Percentiles rank a stretch among this genome's conserved stretches.
phyloP scores from a whole-genome alignment of 1,284 basidiomycete genomes.

The Ganoderma lucidum region DNA sequence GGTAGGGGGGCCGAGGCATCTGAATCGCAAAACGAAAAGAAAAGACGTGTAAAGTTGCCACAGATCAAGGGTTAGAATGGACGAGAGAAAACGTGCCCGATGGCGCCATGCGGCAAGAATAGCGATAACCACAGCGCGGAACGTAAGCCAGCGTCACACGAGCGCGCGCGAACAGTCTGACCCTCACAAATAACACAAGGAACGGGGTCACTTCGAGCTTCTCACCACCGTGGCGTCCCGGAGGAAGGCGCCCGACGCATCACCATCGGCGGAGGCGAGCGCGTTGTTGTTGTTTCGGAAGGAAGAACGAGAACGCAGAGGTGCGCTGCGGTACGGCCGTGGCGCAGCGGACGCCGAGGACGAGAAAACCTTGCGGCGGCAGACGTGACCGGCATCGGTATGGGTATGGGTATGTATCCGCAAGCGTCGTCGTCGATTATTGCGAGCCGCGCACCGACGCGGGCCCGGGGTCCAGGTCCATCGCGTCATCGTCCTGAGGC shows the following conservation, averaged over 20 bases:
- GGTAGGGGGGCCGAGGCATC: background rate
- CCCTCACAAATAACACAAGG: background rate
- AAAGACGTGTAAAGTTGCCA: no score
- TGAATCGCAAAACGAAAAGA: background rate
- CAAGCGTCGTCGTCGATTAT: background rate
- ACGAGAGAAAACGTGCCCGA: background rate
- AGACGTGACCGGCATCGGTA: no score
- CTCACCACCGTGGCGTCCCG: conserved; percentile 22
- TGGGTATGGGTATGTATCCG: background rate
- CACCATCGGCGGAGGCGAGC: conserved; percentile 15
- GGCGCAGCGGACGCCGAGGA: conserved; percentile 4
- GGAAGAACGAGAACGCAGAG: conserved; percentile 23
- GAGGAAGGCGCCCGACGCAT: conserved; percentile 4
- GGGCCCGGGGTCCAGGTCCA: conserved; percentile 10
- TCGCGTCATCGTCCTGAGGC: conserved; percentile 2
- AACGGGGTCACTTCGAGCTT: conserved; percentile 4
- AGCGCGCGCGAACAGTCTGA: background rate
- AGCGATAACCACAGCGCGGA: conserved; percentile 4
- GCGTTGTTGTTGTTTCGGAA: conserved; percentile 35
- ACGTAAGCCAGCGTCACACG: background rate
- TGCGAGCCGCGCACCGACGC: background rate
- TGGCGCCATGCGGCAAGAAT: background rate
- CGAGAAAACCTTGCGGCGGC: background rate
- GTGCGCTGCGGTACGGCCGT: conserved; percentile 5
- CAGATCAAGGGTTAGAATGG: background rate